Conservation (phyloP, 768 basidiomycete species). For the Neoboletus magnificus region DNA sequence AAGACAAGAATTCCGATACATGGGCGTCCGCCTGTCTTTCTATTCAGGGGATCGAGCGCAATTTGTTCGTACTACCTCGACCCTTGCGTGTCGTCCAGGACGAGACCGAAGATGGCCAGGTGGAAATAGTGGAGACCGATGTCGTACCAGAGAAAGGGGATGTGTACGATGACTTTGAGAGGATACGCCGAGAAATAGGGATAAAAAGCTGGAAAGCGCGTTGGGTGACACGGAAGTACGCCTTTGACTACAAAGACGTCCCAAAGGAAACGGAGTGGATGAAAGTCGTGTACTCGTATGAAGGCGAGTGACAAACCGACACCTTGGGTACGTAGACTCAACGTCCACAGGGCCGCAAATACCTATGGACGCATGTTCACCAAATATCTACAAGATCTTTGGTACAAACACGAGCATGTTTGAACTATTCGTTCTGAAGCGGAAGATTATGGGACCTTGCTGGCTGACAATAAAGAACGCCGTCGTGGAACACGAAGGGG, state of each 20-base stretch:
- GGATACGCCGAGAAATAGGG: constrained; percentile 64
- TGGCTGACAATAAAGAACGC: constrained; percentile 88
- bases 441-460: constrained; percentile 98
- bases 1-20: constrained; percentile 59
- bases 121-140: constrained; percentile 63
- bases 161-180: constrained; percentile 81
- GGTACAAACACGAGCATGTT: constrained; percentile 93
- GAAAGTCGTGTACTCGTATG: constrained; percentile 90
- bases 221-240: constrained; percentile 87
- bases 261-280: constrained; percentile 86
- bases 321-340: neutral
- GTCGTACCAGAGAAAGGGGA: constrained; percentile 65
- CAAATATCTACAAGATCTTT: constrained; percentile 84
- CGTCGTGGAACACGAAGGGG: constrained; percentile 72
- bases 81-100: constrained; percentile 48
- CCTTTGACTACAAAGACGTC: constrained; percentile 75
- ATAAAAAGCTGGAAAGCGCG: constrained; percentile 79
- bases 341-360: constrained; percentile 42
- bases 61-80: constrained; percentile 86
- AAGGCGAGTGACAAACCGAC: constrained; percentile 48
- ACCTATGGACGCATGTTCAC: constrained; percentile 67
- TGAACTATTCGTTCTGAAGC: constrained; percentile 88
- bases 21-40: constrained; percentile 88
- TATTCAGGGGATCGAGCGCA: constrained; percentile 82
- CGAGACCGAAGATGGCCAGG: constrained; percentile 28